Percentiles rank a stretch among this genome's conserved stretches.
Conservation (phyloP, 306 rosid species). For the Arachis stenosperma region DNA sequence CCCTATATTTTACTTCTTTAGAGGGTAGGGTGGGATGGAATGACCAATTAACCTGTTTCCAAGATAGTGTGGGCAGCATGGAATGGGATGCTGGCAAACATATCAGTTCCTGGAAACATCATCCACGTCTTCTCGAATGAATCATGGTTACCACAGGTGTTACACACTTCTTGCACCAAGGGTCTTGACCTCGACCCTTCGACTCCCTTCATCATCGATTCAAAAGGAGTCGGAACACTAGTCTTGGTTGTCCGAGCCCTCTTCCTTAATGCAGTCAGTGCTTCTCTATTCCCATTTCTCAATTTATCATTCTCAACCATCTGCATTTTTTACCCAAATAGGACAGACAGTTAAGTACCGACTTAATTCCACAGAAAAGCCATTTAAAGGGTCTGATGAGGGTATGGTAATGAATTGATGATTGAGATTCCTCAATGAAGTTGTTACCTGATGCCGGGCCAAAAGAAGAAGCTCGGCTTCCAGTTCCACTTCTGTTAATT, state of each 20-base stretch:
- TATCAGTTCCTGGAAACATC: conserved; percentile 83
- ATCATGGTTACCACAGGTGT: conserved; percentile 84
- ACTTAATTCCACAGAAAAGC: conserved; percentile 7
- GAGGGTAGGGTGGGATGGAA: background rate
- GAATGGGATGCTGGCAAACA: conserved; percentile 81
- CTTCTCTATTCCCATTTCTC: conserved; percentile 91
- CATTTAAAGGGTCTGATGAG: background rate
- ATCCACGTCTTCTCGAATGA: conserved; percentile 72
- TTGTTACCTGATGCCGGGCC: conserved; percentile 69
- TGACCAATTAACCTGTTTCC: conserved; percentile 62
- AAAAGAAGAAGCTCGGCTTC: conserved; percentile 83
- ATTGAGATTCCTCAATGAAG: background rate
- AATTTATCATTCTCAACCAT: conserved; percentile 80
- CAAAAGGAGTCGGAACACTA: conserved; percentile 83
- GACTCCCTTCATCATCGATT: conserved; percentile 81
- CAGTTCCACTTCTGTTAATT: conserved; percentile 65
- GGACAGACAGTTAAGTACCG: conserved; percentile 11
- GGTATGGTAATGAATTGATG: background rate
- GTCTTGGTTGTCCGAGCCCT: conserved; percentile 80
- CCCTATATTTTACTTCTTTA: background rate
- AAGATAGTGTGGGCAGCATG: conserved; percentile 82
- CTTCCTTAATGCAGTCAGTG: conserved; percentile 82
- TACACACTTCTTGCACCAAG: conserved; percentile 84
- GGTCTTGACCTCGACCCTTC: conserved; percentile 62
- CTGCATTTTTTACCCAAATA: conserved; percentile 46